Base-by-base conservation (phyloP, 108 stramenopile genomes). In the Skeletonema potamos region DNA sequence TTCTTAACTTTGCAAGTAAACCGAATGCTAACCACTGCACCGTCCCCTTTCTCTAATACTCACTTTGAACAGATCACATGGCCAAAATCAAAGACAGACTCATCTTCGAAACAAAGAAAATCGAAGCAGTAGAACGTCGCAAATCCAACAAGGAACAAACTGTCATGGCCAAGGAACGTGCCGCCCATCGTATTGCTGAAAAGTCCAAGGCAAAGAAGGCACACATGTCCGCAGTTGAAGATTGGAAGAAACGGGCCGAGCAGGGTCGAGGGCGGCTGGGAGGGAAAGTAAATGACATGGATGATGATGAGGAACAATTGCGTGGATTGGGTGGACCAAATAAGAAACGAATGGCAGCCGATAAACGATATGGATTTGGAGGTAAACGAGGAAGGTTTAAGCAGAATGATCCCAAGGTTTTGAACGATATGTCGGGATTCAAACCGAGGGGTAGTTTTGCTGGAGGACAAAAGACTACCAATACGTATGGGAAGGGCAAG, bases 71-170 rank as follows among this genome's bases (percentile, higher is more conserved):
- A 92, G 92, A 90, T 43, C 92, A 93, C 83, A 93, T 96, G 95
- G 95, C 92, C 20, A 89, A 94, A 84, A 91, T 99, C 65, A 98
- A 99, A 86, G 97, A 98, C 68, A 85, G 95, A 62, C 92, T 99
- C 48, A 94, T 99, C 56, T 96, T 97, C 66, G 98, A 99, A 85
- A 93, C 88, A 74, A 95, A 98, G 77, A 98, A 97, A 86, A 99
- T 99, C 74, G 93, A 96, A 29, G 99, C 99, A 27, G 94, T 99
- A 55, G 92, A 95, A 70, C 89, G 89, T 37, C 89, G 93, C 20
- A 93, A 92, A 83, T 68, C 83, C 43, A 87, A 87, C 55, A 86
- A 92, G 68, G 89, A 92, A 77, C 80, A 90, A 63, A 81, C 79
- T 15, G 68, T 85, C 58, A 89, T 87, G 75, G 86, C 89, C 59